Base-by-base conservation (phyloP, 257 asterid species). In the Henckelia pumila region DNA sequence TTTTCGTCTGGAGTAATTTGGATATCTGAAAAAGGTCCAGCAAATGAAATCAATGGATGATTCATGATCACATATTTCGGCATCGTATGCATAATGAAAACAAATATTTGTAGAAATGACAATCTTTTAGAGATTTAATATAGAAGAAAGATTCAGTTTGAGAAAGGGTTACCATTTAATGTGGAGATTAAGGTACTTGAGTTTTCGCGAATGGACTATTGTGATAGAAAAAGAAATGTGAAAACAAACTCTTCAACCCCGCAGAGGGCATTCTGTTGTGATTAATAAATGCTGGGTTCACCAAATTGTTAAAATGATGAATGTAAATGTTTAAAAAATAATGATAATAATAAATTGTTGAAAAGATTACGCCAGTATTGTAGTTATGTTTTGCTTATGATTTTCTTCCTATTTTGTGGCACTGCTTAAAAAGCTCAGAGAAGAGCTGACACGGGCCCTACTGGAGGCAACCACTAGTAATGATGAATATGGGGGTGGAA, bases 371-470 rank as follows among this genome's bases (percentile, higher is more conserved):
- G 40, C 64, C 68, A 29, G n/a, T 44, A 24, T 58, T 73, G 69
- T 53, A 37, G 49, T 59, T 52, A 61, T 69, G 30, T 64, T 63
- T 35, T 24, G 17, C 79, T 73, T 67, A 62, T 67, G 32, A 77
- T 52, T 29, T 37, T 67, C 37, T 59, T 68, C 53, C 40, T 47
- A 40, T 66, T 33, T 70, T 61, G 61, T 14, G 56, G 20, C 72
- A 69, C 55, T 47, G 81, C 73, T 77, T 64, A 76, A 87, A 86
- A 83, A 91, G 97, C 87, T 88, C 85, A 91, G 97, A 65, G 97
- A 88, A 81, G 96, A 88, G 86, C 84, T 91, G 88, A 81, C 86
- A 60, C 81, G 75, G 85, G 86, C 95, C 72, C 80, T 91, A 74
- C 66, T 82, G 78, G 96, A 91, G 74, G 80, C 84, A 75, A 83